phyloP scores from a whole-genome alignment of 1,284 basidiomycete genomes.

The Cutaneotrichosporon sp. region DNA sequence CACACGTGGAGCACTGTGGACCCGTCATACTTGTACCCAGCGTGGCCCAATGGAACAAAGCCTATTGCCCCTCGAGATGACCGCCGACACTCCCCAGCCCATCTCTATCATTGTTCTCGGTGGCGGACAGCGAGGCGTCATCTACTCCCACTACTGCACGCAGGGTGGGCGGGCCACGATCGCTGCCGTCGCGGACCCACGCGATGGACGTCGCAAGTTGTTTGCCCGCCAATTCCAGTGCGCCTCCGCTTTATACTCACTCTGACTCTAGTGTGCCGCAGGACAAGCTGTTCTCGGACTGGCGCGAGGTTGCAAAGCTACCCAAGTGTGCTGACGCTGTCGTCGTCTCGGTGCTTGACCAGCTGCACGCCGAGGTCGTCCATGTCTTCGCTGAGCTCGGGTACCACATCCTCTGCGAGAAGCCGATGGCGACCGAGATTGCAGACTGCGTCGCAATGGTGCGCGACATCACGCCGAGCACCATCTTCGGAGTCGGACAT shows the following conservation, averaged over 20 bases:
- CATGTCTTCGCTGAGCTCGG: conserved; percentile 72
- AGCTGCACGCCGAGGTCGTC: conserved; percentile 70
- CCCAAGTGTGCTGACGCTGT: conserved; percentile 75
- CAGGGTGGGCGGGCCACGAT: conserved; percentile 66
- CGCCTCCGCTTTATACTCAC: conserved; percentile 11
- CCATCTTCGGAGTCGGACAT: conserved; percentile 80
- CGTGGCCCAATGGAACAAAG: no score
- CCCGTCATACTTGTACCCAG: no score
- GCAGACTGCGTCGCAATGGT: conserved; percentile 74
- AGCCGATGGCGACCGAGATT: conserved; percentile 77
- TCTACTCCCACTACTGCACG: conserved; percentile 68
- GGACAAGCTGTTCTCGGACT: conserved; percentile 68
- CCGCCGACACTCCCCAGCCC: conserved; percentile 29
- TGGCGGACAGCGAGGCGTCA: conserved; percentile 75
- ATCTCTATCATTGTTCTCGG: conserved; percentile 63
- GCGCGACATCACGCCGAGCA: conserved; percentile 58
- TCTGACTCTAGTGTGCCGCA: conserved; percentile 56
- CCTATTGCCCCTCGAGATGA: no score
- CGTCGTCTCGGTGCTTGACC: conserved; percentile 67
- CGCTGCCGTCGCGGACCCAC: conserved; percentile 78
- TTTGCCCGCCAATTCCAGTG: conserved; percentile 60
- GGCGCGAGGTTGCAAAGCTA: conserved; percentile 66
- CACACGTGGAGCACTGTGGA: no score
- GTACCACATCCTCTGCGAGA: conserved; percentile 84
- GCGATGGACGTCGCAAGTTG: conserved; percentile 62